These are phyloP conservation scores for Entomortierella lignicola DNA, from an alignment of 192 early-diverging fungal genomes.

Conservation along the genomic window DNA sequence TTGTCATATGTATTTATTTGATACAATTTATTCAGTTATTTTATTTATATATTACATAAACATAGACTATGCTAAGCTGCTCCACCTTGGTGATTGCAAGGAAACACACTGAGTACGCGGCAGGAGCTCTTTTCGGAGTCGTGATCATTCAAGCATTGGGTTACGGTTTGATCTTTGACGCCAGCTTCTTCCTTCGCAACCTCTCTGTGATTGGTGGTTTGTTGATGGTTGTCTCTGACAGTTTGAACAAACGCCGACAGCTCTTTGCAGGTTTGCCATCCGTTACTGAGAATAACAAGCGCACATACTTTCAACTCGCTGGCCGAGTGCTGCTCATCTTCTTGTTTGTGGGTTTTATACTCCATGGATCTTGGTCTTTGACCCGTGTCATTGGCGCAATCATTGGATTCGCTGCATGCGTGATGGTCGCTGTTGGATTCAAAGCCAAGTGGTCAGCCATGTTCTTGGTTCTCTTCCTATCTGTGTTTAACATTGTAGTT, in stretches of 20 bases:
- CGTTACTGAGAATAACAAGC: slow-evolving; percentile 84
- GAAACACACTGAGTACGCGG: slow-evolving; percentile 85
- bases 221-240: slow-evolving; percentile 93
- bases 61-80: slow-evolving; percentile 79
- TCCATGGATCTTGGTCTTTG: slow-evolving; percentile 85
- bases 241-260: slow-evolving; percentile 71
- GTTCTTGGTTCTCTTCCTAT: slow-evolving; percentile 90
- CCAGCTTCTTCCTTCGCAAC: slow-evolving; percentile 90
- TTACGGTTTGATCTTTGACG: slow-evolving; percentile 94
- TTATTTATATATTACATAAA: no score
- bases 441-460: slow-evolving; percentile 98
- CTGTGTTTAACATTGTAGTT: slow-evolving; percentile 89
- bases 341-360: slow-evolving; percentile 90
- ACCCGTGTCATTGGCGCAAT: slow-evolving; percentile 76
- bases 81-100: slow-evolving; percentile 88
- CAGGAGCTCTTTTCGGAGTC: slow-evolving; percentile 83
- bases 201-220: slow-evolving; percentile 95
- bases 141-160: slow-evolving; percentile 91
- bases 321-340: slow-evolving; percentile 94
- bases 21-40: no score
- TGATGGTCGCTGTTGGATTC: slow-evolving; percentile 97
- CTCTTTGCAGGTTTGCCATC: slow-evolving; percentile 92
- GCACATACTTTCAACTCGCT: slow-evolving; percentile 92
- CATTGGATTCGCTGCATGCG: slow-evolving; percentile 84
- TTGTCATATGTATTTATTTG: no score